A percentile compares a stretch with the other conserved stretches of the same genome.
Evolutionary conservation across 345 rosid genomes (phyloP).

Genomic region (Odontarrhena argentea): DNA sequence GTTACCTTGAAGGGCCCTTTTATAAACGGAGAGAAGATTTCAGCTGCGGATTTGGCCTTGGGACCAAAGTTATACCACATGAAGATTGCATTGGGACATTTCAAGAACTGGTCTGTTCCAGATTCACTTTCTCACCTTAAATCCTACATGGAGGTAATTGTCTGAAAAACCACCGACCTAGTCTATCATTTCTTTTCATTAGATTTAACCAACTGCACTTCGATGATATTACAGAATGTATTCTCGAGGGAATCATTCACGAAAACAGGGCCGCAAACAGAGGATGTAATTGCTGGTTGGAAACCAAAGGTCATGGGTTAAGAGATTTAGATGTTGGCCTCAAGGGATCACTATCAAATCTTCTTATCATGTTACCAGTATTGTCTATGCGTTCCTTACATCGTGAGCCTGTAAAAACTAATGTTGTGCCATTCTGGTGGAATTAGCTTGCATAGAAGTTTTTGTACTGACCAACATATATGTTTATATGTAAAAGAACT

Average conservation of each 20-base stretch:
- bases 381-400: neutral
- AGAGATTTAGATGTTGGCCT: slow-evolving; percentile 19
- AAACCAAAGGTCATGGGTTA: slow-evolving; percentile 79
- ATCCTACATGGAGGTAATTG: slow-evolving; percentile 82
- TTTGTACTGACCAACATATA: neutral
- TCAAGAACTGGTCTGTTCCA: slow-evolving; percentile 82
- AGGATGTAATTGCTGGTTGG: slow-evolving; percentile 93
- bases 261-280: slow-evolving; percentile 69
- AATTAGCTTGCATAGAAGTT: slow-evolving; percentile 11
- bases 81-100: slow-evolving; percentile 85
- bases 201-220: neutral
- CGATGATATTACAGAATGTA: slow-evolving; percentile 53
- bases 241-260: slow-evolving; percentile 75
- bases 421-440: neutral
- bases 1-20: slow-evolving; percentile 67
- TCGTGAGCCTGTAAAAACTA: neutral
- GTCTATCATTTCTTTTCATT: neutral
- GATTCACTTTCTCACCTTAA: slow-evolving; percentile 66
- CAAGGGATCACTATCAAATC: slow-evolving; percentile 23
- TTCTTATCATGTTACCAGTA: neutral
- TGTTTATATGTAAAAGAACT: too few species aligned
- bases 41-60: slow-evolving; percentile 84
- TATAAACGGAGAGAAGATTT: slow-evolving; percentile 78
- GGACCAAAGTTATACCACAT: slow-evolving; percentile 81
- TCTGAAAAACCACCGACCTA: neutral